Evolutionary conservation across 176 grass and related monocot genomes (phyloP).

Genomic region (Bolboschoenus planiculmis): DNA sequence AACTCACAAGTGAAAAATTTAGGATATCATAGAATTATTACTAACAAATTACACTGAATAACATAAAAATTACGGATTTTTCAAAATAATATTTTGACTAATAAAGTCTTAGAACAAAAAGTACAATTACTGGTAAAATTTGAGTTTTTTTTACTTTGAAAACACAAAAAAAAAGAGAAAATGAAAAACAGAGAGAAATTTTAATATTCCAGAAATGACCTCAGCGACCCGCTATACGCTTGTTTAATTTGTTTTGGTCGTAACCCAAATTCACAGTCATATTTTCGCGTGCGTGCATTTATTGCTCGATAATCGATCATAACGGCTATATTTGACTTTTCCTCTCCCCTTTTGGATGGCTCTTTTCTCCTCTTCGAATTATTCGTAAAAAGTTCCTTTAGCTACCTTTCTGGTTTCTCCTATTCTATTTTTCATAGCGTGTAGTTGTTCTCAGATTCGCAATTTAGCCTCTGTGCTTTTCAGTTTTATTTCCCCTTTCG

Average conservation of each 20-base stretch:
- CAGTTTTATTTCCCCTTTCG: neutral
- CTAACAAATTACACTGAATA: too few relatives aligned
- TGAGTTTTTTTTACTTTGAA: too few relatives aligned
- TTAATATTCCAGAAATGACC: neutral
- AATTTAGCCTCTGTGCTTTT: neutral
- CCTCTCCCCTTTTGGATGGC: neutral
- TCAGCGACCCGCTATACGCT: neutral
- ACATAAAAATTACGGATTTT: too few relatives aligned
- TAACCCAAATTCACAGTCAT: neutral
- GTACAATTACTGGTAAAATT: too few relatives aligned
- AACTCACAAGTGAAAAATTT: too few relatives aligned
- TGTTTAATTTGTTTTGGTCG: neutral
- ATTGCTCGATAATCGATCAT: neutral
- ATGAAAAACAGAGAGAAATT: too few relatives aligned
- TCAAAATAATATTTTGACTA: too few relatives aligned
- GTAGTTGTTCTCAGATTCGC: neutral
- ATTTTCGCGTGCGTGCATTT: constrained; percentile 3
- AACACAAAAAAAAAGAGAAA: too few relatives aligned
- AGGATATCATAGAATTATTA: too few relatives aligned
- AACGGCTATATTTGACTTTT: constrained; percentile 32
- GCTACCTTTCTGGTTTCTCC: neutral
- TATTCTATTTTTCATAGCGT: neutral
- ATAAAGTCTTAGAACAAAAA: too few relatives aligned
- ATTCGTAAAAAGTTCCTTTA: neutral
- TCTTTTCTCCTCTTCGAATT: neutral